A percentile compares a stretch with the other conserved stretches of the same genome.
Evolutionary conservation across 495 filamentous ascomycete genomes (phyloP).

Genomic region (Peziza echinospora): DNA sequence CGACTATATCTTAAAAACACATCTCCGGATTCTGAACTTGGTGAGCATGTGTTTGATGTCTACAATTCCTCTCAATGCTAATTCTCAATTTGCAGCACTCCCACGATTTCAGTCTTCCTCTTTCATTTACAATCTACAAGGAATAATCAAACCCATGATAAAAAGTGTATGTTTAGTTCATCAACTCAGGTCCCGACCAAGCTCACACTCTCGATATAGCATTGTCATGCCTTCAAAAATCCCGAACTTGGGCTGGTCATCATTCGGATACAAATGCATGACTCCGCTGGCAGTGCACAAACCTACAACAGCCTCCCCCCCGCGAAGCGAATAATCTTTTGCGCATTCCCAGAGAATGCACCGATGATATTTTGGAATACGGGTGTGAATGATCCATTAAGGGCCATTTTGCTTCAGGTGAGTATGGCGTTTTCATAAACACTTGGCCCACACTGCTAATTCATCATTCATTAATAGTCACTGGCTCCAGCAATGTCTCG

Average conservation of each 20-base stretch:
- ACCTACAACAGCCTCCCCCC: not conserved
- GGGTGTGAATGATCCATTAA: not conserved
- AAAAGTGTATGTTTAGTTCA: not conserved
- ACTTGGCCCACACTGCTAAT: too few relatives aligned
- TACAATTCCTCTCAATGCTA: too few relatives aligned
- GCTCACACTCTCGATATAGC: not conserved
- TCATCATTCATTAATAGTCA: not conserved
- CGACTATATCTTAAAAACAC: not conserved
- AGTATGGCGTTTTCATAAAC: too few relatives aligned
- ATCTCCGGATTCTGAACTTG: not conserved
- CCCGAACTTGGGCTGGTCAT: not conserved
- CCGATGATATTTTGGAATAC: not conserved
- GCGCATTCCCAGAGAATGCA: not conserved
- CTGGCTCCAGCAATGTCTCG: constrained; percentile 56
- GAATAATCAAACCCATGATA: not conserved
- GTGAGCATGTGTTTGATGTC: too few relatives aligned
- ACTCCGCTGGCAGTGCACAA: not conserved
- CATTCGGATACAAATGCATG: not conserved
- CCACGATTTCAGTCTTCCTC: not conserved
- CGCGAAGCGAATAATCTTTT: not conserved
- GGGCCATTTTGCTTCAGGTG: not conserved
- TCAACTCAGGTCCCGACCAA: not conserved
- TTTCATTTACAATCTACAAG: not conserved
- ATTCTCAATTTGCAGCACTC: not conserved
- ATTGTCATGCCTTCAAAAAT: not conserved